Evolutionary conservation across 2,329 filamentous ascomycete species (phyloP), one percentile per base, ranked within the genome.

Genomic region (Orbilia brochopaga): DNA sequence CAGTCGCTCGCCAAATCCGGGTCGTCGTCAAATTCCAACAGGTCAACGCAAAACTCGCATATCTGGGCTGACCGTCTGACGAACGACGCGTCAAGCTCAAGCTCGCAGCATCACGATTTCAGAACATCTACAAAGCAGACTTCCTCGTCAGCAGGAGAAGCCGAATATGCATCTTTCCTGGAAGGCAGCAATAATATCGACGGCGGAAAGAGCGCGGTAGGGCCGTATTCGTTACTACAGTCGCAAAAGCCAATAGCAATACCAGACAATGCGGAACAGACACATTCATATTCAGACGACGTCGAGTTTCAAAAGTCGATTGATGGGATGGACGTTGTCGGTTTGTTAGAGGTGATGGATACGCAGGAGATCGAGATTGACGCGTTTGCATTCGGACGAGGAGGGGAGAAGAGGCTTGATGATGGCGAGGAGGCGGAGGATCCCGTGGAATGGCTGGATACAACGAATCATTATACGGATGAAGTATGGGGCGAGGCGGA

Each of bases 251-350:
- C 11, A 32, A 32, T 8, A 32, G 3, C 27, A 8, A 4, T 8
- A 8, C 3, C 27, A 32, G 27, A 32, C 8, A 3, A 32, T 32
- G 27, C 8, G 8, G 27, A 32, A 8, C 27, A 8, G 27, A 32
- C 27, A 8, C 27, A 32, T 32, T 1, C 24, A 10, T 63, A 56
- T 48, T 72, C 67, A 15, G 54, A 60, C 6, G 67, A 72, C 37
- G 55, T 72, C n/a, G 67, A 72, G 42, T 72, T 72, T 48, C 67
- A 72, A 55, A 59, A 63, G n/a, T 72, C 67, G n/a, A 64, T 72
- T 17, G 67, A 72, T 57, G 67, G 67, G 15, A 19, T 65, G 6
- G 67, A 72, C 23, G 67, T 72, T 2, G 55, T 72, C 4, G 60
- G 67, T 8, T 40, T 72, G 15, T 30, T 72, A 35, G 67, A 72